Evolutionary conservation across 202 grass and related monocot genomes (phyloP).

Genomic region (Zoysia matrella): DNA sequence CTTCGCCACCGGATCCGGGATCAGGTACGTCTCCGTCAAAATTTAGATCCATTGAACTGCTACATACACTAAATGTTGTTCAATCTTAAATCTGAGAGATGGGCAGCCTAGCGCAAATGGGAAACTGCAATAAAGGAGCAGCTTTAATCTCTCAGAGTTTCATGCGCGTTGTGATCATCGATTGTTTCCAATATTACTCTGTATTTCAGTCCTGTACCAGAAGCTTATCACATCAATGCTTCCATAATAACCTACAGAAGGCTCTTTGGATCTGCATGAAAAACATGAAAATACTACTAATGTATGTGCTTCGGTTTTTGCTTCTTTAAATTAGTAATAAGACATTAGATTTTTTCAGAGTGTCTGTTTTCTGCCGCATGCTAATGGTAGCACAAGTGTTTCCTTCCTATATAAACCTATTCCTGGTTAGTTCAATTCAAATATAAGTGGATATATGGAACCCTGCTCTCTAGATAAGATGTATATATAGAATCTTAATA

Average conservation of each 20-base stretch:
- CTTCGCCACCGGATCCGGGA: constrained; percentile 86
- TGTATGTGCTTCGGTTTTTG: background rate
- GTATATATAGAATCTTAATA: background rate
- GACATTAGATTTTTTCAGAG: background rate
- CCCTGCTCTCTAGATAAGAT: constrained; percentile 3
- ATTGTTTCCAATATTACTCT: background rate
- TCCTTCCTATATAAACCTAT: background rate
- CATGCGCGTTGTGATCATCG: background rate
- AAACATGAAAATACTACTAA: background rate
- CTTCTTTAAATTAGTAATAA: background rate
- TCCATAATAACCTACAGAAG: background rate
- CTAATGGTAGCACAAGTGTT: background rate
- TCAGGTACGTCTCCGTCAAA: constrained; percentile 49
- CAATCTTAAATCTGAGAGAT: too few species aligned
- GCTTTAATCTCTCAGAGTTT: background rate
- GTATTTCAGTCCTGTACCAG: background rate
- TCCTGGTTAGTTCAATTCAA: constrained; percentile 7
- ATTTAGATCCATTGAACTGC: background rate
- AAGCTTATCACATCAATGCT: background rate
- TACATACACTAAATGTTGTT: too few species aligned
- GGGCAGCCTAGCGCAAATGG: background rate
- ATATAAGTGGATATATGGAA: background rate
- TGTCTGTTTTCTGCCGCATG: background rate
- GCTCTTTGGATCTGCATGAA: background rate
- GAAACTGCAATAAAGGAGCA: background rate